These are phyloP conservation scores for Protea cynaroides DNA, from an alignment of 164 flowering plant species.

Conservation along the genomic window DNA sequence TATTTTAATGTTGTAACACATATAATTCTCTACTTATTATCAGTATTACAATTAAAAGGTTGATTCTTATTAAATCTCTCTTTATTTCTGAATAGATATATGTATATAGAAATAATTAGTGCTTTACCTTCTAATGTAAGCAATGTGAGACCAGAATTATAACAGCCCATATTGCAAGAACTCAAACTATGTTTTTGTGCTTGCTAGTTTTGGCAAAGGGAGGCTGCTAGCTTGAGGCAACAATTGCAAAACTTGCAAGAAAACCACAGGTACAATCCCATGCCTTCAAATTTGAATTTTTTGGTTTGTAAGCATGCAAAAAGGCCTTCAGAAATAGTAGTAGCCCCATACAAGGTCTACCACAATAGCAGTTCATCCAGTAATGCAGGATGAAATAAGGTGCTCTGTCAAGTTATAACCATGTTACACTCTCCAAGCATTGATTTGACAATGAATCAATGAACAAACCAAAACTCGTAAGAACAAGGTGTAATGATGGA, in stretches of 20 bases:
- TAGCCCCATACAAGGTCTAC: not conserved
- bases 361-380: too few relatives aligned
- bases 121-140: not conserved
- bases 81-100: not conserved
- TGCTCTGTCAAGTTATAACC: too few relatives aligned
- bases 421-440: too few relatives aligned
- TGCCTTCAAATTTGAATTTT: not conserved
- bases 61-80: not conserved
- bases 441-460: too few relatives aligned
- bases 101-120: not conserved
- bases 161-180: not conserved
- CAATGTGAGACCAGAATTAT: not conserved
- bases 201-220: conserved; percentile 58
- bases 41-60: too few relatives aligned
- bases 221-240: conserved; percentile 49
- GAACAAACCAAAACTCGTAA: too few relatives aligned
- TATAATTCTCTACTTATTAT: too few relatives aligned
- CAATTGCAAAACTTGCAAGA: conserved; percentile 47
- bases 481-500: too few relatives aligned
- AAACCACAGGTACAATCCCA: conserved; percentile 38
- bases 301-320: not conserved
- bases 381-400: too few relatives aligned
- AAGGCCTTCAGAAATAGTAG: not conserved
- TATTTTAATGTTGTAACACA: too few relatives aligned
- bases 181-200: not conserved